These are phyloP conservation scores for Sphagnum tenellum DNA, from an alignment of 225 moss, liverwort and hornwort species.

Conservation along the genomic window DNA sequence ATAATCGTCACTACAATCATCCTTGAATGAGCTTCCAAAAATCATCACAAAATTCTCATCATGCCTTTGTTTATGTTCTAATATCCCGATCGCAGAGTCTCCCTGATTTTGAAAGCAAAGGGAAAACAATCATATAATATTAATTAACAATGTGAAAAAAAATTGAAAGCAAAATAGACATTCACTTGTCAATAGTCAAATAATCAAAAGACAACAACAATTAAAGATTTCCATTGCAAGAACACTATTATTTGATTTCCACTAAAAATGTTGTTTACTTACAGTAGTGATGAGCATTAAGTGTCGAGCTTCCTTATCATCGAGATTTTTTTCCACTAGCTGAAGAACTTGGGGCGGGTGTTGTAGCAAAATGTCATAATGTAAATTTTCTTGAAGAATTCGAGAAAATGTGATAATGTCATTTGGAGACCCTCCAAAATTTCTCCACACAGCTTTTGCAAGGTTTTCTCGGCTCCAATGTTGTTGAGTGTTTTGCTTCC, in stretches of 20 bases:
- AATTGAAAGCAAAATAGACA: background rate
- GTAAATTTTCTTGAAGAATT: slow-evolving; percentile 33
- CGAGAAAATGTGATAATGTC: slow-evolving; percentile 34
- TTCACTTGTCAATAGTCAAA: too few relatives aligned
- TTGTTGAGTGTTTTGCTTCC: slow-evolving; percentile 9
- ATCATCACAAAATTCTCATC: slow-evolving; percentile 45
- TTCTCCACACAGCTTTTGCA: slow-evolving; percentile 38
- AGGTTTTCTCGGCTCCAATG: slow-evolving; percentile 33
- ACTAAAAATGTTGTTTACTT: background rate
- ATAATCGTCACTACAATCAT: slow-evolving; percentile 46
- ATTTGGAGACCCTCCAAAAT: slow-evolving; percentile 55
- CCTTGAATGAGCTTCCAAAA: slow-evolving; percentile 47
- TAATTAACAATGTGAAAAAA: too few relatives aligned
- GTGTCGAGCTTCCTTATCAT: slow-evolving; percentile 52
- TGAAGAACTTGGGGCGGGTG: slow-evolving; percentile 45
- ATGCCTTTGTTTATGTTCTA: slow-evolving; percentile 22
- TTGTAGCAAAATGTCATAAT: slow-evolving; percentile 31
- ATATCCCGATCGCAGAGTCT: slow-evolving; percentile 48
- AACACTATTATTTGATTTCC: too few relatives aligned
- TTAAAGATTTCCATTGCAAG: too few relatives aligned
- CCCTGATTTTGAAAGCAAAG: slow-evolving; percentile 12
- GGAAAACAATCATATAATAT: too few relatives aligned
- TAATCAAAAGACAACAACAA: too few relatives aligned
- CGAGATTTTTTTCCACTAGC: slow-evolving; percentile 40
- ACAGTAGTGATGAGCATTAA: slow-evolving; percentile 56